Evolutionary conservation across 1,284 basidiomycete genomes (phyloP).

Genomic region (Heterobasidion annosum): DNA sequence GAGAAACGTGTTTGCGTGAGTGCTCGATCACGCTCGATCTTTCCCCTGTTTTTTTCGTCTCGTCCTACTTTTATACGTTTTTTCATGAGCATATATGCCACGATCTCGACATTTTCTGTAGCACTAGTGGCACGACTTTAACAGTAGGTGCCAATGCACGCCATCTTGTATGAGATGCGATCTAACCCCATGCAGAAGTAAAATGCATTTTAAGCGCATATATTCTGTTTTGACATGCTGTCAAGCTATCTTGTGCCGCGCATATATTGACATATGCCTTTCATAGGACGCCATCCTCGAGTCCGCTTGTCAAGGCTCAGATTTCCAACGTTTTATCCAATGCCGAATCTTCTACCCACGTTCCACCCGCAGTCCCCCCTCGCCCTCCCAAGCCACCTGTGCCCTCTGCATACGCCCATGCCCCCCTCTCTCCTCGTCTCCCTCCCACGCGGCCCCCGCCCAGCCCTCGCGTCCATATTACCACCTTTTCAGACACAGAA

Average conservation of each 20-base stretch:
- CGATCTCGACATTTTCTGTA: background rate
- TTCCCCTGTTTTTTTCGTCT: background rate
- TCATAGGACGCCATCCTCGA: background rate
- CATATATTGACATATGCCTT: background rate
- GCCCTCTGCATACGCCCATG: slow-evolving; percentile 12
- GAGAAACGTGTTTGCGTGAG: slow-evolving; percentile 45
- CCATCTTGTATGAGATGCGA: too few species aligned
- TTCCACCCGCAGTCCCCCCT: slow-evolving; percentile 2
- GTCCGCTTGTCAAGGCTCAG: background rate
- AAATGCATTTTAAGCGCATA: too few species aligned
- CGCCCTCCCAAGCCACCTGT: slow-evolving; percentile 6
- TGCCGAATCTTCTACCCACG: background rate
- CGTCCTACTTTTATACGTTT: slow-evolving; percentile 2
- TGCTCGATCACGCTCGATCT: slow-evolving; percentile 11
- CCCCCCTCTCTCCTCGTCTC: slow-evolving; percentile 4
- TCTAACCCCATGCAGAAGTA: too few species aligned
- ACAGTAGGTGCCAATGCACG: too few species aligned
- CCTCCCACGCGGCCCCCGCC: background rate
- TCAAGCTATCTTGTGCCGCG: background rate
- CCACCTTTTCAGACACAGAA: slow-evolving; percentile 2
- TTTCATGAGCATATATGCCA: background rate
- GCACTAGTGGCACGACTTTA: background rate
- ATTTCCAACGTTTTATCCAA: background rate
- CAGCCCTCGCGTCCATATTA: background rate
- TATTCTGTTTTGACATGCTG: background rate